Conservation (phyloP, 2,329 filamentous ascomycete species). For the Penicillium brasilianum region DNA sequence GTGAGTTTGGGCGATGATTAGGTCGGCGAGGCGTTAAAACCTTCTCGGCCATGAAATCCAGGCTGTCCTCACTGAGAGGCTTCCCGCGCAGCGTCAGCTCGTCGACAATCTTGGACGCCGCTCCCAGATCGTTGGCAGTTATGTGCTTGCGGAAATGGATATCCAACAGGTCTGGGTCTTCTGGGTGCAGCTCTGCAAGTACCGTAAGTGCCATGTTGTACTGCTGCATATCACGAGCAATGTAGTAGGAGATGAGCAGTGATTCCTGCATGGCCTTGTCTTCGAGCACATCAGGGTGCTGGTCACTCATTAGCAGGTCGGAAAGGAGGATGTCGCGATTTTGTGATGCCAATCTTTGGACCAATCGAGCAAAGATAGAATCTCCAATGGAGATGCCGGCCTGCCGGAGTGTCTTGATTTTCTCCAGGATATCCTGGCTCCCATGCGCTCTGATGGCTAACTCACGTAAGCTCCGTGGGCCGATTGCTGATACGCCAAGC, state of each 20-base stretch:
- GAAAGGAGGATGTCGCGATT: constrained; percentile 60
- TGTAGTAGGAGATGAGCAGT: constrained; percentile 59
- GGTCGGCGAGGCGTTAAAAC: constrained; percentile 39
- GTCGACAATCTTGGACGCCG: constrained; percentile 46
- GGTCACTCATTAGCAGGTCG: constrained; percentile 62
- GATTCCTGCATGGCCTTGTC: constrained; percentile 59
- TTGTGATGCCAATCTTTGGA: constrained; percentile 67
- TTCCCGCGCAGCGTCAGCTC: constrained; percentile 56
- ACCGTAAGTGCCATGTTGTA: constrained; percentile 63
- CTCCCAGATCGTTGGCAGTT: constrained; percentile 37
- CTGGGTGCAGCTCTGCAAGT: constrained; percentile 48
- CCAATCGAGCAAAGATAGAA: constrained; percentile 67
- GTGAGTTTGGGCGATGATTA: constrained; percentile 28
- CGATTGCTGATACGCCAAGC: constrained; percentile 73
- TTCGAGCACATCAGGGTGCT: constrained; percentile 68
- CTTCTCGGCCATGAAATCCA: constrained; percentile 49
- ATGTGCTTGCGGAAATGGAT: constrained; percentile 49
- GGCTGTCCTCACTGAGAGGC: constrained; percentile 50
- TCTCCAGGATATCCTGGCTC: constrained; percentile 60
- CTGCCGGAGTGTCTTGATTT: constrained; percentile 65
- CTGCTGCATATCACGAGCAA: constrained; percentile 56
- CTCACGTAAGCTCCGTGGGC: constrained; percentile 76
- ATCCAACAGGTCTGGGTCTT: constrained; percentile 39
- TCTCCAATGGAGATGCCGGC: constrained; percentile 67
- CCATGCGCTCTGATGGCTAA: constrained; percentile 70